Conservation (phyloP, 75 land plant genomes). For the Gnetum montanum region DNA sequence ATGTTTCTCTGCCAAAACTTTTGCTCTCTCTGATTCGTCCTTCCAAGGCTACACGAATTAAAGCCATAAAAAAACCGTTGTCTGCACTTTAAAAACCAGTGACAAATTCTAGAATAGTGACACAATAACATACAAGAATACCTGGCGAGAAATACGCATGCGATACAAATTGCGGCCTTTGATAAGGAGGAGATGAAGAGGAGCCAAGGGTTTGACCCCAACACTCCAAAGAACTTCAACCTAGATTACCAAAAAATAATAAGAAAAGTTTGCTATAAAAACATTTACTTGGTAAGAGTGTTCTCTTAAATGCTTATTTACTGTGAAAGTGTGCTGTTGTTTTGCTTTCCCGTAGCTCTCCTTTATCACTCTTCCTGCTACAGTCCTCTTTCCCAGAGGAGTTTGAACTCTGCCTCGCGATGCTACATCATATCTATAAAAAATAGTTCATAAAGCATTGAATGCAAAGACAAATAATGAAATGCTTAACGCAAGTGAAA, state of each 20-base stretch:
- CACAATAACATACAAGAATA: too few relatives aligned
- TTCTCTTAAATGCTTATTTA: conserved; percentile 5
- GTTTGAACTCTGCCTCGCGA: conserved; percentile 7
- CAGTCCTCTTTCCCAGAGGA: conserved; percentile 16
- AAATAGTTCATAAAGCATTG: background rate
- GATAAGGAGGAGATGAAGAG: conserved; percentile 21
- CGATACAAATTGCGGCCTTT: conserved; percentile 28
- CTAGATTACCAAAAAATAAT: conserved; percentile 8
- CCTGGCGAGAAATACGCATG: conserved; percentile 10
- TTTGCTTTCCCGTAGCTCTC: conserved; percentile 35
- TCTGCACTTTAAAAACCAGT: too few relatives aligned
- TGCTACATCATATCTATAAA: conserved; percentile 17
- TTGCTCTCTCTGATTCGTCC: conserved; percentile 7
- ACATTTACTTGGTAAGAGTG: conserved; percentile 7
- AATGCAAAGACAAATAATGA: background rate
- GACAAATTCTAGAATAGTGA: too few relatives aligned
- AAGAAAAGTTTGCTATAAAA: background rate
- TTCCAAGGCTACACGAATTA: conserved; percentile 15
- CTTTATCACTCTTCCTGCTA: conserved; percentile 31
- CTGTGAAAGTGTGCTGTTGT: conserved; percentile 40
- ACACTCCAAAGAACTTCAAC: conserved; percentile 24
- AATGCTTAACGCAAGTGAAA: background rate
- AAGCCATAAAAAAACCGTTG: too few relatives aligned
- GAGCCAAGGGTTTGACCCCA: conserved; percentile 12
- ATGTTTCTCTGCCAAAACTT: conserved; percentile 17